A percentile compares a stretch with the other conserved stretches of the same genome.
These are phyloP conservation scores for Sclerotinia sclerotiorum DNA, from an alignment of 2,329 filamentous ascomycete species.

Conservation along the genomic window DNA sequence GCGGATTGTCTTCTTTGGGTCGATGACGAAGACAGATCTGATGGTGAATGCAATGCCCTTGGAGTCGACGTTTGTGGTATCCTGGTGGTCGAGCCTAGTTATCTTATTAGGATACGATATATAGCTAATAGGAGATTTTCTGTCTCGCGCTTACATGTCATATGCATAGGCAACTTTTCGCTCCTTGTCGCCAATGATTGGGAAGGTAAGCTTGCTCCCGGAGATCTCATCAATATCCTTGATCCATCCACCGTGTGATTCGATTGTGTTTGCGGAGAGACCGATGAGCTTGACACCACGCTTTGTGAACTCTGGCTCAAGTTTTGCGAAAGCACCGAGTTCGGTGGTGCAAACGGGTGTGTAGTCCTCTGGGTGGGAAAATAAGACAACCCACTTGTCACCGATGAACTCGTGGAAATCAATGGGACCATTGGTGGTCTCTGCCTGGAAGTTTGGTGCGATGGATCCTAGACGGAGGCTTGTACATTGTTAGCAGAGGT, in stretches of 20 bases:
- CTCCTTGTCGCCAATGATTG: conserved; percentile 79
- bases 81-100: conserved; percentile 71
- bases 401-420: conserved; percentile 82
- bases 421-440: conserved; percentile 75
- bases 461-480: conserved; percentile 64
- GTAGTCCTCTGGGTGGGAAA: conserved; percentile 87
- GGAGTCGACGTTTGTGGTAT: conserved; percentile 75
- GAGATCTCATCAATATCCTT: conserved; percentile 82
- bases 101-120: not conserved
- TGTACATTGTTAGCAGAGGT: not conserved
- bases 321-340: conserved; percentile 87
- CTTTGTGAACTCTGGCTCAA: conserved; percentile 84
- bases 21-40: conserved; percentile 91
- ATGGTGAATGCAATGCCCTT: conserved; percentile 92
- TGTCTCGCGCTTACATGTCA: conserved; percentile 62
- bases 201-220: conserved; percentile 68
- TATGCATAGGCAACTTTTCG: conserved; percentile 74
- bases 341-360: conserved; percentile 96
- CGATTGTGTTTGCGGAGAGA: conserved; percentile 80
- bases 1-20: conserved; percentile 90
- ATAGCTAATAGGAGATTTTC: not conserved
- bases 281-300: conserved; percentile 90
- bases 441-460: conserved; percentile 81
- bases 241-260: conserved; percentile 86
- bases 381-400: conserved; percentile 77